These are phyloP conservation scores for Trichoderma sp. DNA, from an alignment of 2,329 filamentous ascomycete species.

Conservation along the genomic window DNA sequence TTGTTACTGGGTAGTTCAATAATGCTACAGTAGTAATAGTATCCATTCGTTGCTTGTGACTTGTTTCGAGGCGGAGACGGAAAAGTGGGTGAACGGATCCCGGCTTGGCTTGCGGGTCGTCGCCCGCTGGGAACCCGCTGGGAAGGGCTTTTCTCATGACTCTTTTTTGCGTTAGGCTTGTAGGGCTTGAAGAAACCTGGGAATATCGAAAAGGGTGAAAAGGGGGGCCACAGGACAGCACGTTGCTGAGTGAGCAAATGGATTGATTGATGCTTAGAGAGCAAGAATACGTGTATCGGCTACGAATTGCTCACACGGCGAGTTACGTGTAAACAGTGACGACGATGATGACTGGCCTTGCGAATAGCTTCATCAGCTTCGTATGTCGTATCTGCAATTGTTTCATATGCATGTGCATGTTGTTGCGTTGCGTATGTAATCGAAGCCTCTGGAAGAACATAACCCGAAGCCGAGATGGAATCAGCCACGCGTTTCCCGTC, in stretches of 20 bases:
- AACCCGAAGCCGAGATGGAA: background rate
- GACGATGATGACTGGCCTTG: background rate
- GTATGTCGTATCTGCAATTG: background rate
- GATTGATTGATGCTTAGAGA: background rate
- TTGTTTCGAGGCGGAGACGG: background rate
- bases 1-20: background rate
- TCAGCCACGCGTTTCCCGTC: background rate
- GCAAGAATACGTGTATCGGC: background rate
- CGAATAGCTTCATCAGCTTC: background rate
- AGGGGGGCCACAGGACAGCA: background rate
- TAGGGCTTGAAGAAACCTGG: background rate
- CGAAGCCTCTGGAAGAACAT: no score
- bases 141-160: background rate
- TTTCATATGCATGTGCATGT: no score
- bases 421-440: background rate
- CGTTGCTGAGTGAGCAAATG: background rate
- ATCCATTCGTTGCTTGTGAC: background rate
- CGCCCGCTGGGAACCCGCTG: background rate
- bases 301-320: background rate
- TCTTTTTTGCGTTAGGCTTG: background rate
- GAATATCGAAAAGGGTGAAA: background rate
- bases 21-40: background rate
- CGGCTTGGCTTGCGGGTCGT: background rate
- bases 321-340: background rate
- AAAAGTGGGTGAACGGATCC: constrained; percentile 1